Conservation (phyloP, 257 asterid genomes). For the Verbena officinalis region DNA sequence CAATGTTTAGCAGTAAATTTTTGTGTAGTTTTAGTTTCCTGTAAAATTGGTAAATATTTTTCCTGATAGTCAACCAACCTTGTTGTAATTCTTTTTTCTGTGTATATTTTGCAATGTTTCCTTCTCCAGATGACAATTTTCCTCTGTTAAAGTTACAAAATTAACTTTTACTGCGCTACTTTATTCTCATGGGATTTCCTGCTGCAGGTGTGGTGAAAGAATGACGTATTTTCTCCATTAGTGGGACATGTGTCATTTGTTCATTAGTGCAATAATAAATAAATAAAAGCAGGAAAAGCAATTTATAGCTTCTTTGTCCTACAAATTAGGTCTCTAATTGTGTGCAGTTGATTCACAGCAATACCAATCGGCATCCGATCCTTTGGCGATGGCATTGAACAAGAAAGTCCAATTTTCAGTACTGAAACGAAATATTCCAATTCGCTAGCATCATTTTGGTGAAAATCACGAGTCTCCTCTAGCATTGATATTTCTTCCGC, state of each 20-base stretch:
- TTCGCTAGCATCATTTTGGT: background rate
- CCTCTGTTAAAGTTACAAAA: no score
- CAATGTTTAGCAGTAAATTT: background rate
- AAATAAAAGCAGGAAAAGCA: no score
- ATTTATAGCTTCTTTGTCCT: background rate
- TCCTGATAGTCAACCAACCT: background rate
- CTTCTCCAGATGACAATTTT: background rate
- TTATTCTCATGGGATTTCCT: background rate
- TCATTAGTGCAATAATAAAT: no score
- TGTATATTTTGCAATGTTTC: background rate
- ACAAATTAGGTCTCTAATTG: background rate
- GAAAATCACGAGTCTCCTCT: background rate
- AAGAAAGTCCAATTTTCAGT: conserved; percentile 2
- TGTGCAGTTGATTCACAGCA: conserved; percentile 15
- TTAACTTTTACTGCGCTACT: background rate
- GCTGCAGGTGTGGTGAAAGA: no score
- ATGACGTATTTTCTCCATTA: no score
- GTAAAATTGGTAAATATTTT: background rate
- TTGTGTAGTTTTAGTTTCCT: conserved; percentile 2
- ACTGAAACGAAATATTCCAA: conserved; percentile 1
- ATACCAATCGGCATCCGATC: conserved; percentile 10
- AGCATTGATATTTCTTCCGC: background rate
- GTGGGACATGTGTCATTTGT: no score
- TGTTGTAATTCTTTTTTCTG: background rate
- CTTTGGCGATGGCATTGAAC: background rate